These are phyloP conservation scores for Eutrema yunnanense DNA, from an alignment of 345 rosid species.

Conservation along the genomic window DNA sequence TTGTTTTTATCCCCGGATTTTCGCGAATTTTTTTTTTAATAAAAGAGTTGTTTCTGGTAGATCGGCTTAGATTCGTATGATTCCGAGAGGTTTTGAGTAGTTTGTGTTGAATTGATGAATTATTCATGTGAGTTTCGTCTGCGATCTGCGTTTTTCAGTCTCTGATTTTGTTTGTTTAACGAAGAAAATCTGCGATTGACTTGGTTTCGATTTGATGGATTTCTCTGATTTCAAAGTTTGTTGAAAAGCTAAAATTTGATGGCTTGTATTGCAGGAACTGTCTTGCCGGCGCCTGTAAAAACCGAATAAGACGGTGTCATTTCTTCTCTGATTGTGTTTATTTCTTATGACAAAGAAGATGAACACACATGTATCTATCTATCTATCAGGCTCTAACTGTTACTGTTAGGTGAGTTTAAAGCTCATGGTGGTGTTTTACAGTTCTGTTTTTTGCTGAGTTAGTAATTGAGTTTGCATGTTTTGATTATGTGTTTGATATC, in stretches of 20 bases:
- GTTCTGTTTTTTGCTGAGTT: neutral
- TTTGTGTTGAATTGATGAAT: neutral
- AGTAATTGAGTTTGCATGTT: neutral
- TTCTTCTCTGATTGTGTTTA: constrained; percentile 26
- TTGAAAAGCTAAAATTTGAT: neutral
- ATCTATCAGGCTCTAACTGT: constrained; percentile 17
- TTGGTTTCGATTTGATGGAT: neutral
- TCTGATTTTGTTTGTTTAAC: neutral
- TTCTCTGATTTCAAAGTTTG: neutral
- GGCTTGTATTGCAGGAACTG: constrained; percentile 8
- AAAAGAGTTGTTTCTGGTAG: neutral
- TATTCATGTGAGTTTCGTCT: neutral
- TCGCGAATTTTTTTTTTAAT: neutral
- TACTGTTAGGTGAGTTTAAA: constrained; percentile 22
- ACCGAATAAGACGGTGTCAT: constrained; percentile 1
- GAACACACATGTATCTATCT: constrained; percentile 13
- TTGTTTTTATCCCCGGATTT: neutral
- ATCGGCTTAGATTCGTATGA: constrained; percentile 31
- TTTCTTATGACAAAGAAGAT: constrained; percentile 13
- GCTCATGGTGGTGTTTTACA: neutral
- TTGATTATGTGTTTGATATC: neutral
- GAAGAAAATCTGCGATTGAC: neutral
- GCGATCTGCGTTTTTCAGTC: constrained; percentile 16
- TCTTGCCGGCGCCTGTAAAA: constrained; percentile 14
- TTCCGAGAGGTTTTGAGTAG: neutral